Conservation (phyloP, 2,329 filamentous ascomycete species). For the Aspergillus luchuensis region DNA sequence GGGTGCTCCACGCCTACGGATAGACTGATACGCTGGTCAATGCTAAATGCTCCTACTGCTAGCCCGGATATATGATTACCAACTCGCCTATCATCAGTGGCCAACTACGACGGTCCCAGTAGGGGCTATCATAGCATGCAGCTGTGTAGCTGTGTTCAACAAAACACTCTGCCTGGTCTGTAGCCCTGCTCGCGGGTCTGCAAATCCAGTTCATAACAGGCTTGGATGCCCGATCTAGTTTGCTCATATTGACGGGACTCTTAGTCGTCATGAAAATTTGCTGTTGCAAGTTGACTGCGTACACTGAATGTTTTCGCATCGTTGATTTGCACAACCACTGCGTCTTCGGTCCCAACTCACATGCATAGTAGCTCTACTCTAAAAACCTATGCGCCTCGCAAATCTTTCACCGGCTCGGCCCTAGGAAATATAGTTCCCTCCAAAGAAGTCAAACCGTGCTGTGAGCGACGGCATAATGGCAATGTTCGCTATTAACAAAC, state of each 20-base stretch:
- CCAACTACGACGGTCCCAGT: neutral
- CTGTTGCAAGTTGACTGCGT: too few species aligned
- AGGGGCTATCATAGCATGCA: neutral
- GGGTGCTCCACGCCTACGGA: neutral
- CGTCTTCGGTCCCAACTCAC: too few species aligned
- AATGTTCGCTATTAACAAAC: neutral
- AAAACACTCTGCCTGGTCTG: neutral
- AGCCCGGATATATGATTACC: neutral
- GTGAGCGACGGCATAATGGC: neutral
- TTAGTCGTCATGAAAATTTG: neutral
- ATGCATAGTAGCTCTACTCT: neutral
- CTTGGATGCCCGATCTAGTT: neutral
- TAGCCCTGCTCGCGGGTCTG: neutral
- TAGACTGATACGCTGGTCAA: neutral
- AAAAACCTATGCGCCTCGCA: neutral
- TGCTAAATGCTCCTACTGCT: neutral
- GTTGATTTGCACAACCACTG: too few species aligned
- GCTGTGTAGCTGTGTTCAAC: neutral
- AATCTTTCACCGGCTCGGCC: neutral
- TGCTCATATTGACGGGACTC: neutral
- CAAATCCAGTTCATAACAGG: neutral
- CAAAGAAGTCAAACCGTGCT: neutral
- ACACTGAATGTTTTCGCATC: too few species aligned
- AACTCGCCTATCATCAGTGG: neutral
- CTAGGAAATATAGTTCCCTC: neutral